Evolutionary conservation across 2,329 filamentous ascomycete genomes (phyloP), one percentile per base, ranked within the genome.

Genomic region (Pyrenophora tritici-repentis): DNA sequence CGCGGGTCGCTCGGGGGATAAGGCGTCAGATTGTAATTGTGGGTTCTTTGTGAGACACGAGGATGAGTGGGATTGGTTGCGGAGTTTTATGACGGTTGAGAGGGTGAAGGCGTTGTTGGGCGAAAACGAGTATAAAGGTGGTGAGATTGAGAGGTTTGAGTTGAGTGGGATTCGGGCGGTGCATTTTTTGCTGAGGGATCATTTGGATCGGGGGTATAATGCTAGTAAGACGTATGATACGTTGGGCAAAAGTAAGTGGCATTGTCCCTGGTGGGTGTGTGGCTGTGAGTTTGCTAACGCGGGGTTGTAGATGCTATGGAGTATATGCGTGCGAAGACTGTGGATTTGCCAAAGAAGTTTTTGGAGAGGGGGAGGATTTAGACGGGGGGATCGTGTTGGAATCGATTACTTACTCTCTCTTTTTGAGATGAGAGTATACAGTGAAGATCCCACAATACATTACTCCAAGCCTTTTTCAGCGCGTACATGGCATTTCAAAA

Each of bases 121-220:
- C 0, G 62, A 68, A 1, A 61, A 70, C 13, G 70, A 68, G 35
- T 66, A 62, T 6, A 58, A 59, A 9, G 62, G 61, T 0, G 50
- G 53, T 10, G 9, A 16, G 5, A 50, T 56, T 29, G 59, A 62
- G 13, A 22, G 54, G 8, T 50, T 53, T 37, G 53, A 56, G 33
- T 42, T 53, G 22, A 16, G 17, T 2, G 53, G 53, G 8, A 42
- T 50, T 9, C 16, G 39, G 1, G 42, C 42, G 38, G 73, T 76
- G 24, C 74, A 76, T 47, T 75, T 76, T 50, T 58, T 78, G 22
- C 56, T 80, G 17, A 68, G 76, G 42, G 76, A 80, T 56, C 76
- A 79, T 50, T 59, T 79, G 3, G 76, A 78, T 46, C 66, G 76
- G 0, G 75, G 75, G 12, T 52, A 47, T 9, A 52, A 47, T 31